Base-by-base conservation (phyloP, 352 stramenopile genomes). In the Pythium sukuiense region DNA sequence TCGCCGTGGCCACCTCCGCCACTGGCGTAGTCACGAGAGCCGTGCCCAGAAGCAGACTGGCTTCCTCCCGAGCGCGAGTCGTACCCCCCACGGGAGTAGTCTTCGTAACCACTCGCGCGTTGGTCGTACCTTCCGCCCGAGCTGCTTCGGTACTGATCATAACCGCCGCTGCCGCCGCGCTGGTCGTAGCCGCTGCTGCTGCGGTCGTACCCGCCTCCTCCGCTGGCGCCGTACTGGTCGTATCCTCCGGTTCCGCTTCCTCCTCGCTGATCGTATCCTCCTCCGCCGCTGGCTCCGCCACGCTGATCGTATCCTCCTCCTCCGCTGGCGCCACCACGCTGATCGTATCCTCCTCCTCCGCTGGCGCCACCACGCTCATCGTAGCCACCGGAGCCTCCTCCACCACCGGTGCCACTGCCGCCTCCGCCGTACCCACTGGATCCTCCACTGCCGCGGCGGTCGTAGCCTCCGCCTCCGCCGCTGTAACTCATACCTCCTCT, bases 401-500 rank as follows among this genome's bases (percentile, higher is more conserved):
- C 61, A 49, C 67, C 62, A 16, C 61, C 48, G 5, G 59, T 30
- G 18, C 61, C 53, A 30, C 58, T 30, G 5, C 14, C 58, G 41
- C 56, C 63, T 30, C 43, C 46, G 37, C 60, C 52, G 8, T 55
- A 37, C 11, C 60, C 52, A 14, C 57, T 58, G 12, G 37, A 62
- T 11, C 58, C 60, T 20, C 65, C 64, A 65, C 62, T 65, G 14
- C 65, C 56, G 6, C 67, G 65, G 50, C 53, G 62, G 29, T 77
- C 73, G 53, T 83, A 79, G 6, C 73, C 66, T 18, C 73, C 69
- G 30, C 71, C 60, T 13, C 76, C 70, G 14, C 61, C 60, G 45
- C 59, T 64, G 61, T 85, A 87, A 48, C 80, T 89, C 80, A 89
- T 89, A 37, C 39, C 20, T 63, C 11, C 12, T 8, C 62, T 69